Percentiles rank a stretch among this genome's conserved stretches.
phyloP scores from a whole-genome alignment of 345 rosid species.

The Eutrema heterophyllum region DNA sequence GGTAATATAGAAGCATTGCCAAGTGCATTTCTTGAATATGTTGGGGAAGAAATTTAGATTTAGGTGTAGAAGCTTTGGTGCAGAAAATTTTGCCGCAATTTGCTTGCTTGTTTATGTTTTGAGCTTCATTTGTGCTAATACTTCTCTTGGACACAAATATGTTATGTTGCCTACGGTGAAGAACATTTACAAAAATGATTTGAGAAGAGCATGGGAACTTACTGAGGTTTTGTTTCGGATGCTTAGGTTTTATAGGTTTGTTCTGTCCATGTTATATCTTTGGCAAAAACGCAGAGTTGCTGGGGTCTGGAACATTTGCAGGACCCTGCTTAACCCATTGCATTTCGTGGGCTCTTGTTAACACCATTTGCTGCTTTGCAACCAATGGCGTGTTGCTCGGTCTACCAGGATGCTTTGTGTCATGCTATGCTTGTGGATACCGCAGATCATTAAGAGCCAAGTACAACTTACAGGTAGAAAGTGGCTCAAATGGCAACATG shows the following conservation, averaged over 20 bases:
- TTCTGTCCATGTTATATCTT: constrained; percentile 84
- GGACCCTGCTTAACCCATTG: constrained; percentile 80
- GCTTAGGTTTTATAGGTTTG: constrained; percentile 67
- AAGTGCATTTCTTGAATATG: background rate
- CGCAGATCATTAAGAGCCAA: constrained; percentile 62
- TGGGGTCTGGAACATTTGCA: constrained; percentile 82
- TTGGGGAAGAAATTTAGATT: background rate
- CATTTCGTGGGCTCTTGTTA: constrained; percentile 67
- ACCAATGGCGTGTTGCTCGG: constrained; percentile 70
- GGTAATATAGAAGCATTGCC: constrained; percentile 2
- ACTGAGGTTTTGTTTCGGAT: constrained; percentile 2
- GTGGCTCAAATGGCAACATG: background rate
- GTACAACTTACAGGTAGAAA: constrained; percentile 66
- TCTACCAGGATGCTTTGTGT: constrained; percentile 78
- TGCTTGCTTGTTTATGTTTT: background rate
- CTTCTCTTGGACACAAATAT: background rate
- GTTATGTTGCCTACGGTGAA: background rate
- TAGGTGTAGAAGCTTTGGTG: background rate
- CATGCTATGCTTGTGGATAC: constrained; percentile 85
- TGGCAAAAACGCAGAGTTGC: constrained; percentile 75
- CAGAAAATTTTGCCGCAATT: background rate
- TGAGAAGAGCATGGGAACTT: background rate
- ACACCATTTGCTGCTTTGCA: constrained; percentile 62
- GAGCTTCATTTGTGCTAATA: background rate
- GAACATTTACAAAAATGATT: background rate